A percentile compares a stretch with the other conserved stretches of the same genome.
phyloP scores from a whole-genome alignment of 768 basidiomycete genomes.

The Suillus subalutaceus region DNA sequence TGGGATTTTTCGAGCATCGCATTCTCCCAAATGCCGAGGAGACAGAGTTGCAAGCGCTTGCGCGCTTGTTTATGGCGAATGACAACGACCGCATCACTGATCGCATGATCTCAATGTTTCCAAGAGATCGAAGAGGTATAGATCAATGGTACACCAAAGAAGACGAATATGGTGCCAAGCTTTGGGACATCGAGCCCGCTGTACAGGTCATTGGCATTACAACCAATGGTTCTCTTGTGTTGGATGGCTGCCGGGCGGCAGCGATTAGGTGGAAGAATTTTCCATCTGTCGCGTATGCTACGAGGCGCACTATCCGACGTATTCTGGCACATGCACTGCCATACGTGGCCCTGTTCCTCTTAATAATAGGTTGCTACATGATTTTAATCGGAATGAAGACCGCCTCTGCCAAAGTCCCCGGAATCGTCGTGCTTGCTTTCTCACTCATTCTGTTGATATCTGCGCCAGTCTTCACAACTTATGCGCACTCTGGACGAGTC shows the following conservation, averaged over 20 bases:
- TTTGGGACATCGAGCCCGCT: constrained; percentile 22
- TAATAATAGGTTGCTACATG: too few species aligned
- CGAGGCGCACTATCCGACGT: constrained; percentile 15
- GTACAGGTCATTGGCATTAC: constrained; percentile 25
- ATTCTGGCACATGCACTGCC: constrained; percentile 12
- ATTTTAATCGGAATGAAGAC: too few species aligned
- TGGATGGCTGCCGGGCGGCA: constrained; percentile 26
- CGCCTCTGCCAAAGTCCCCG: too few species aligned
- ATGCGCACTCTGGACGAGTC: constrained; percentile 22
- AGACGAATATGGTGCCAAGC: constrained; percentile 18
- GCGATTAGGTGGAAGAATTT: constrained; percentile 28
- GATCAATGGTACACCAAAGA: constrained; percentile 21
- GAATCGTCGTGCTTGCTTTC: neutral
- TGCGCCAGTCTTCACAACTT: constrained; percentile 15
- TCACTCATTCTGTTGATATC: constrained; percentile 17
- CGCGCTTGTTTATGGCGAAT: constrained; percentile 25
- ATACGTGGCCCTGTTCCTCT: constrained; percentile 12
- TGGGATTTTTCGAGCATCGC: constrained; percentile 29
- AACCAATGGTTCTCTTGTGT: constrained; percentile 15
- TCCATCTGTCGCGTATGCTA: constrained; percentile 18
- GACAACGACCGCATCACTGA: constrained; percentile 20
- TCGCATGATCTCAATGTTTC: constrained; percentile 19
- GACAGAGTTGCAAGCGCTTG: constrained; percentile 22
- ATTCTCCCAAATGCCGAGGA: constrained; percentile 21
- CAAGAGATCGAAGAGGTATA: neutral